These are phyloP conservation scores for Solanum virginianum DNA, from an alignment of 257 asterid species.

Conservation along the genomic window DNA sequence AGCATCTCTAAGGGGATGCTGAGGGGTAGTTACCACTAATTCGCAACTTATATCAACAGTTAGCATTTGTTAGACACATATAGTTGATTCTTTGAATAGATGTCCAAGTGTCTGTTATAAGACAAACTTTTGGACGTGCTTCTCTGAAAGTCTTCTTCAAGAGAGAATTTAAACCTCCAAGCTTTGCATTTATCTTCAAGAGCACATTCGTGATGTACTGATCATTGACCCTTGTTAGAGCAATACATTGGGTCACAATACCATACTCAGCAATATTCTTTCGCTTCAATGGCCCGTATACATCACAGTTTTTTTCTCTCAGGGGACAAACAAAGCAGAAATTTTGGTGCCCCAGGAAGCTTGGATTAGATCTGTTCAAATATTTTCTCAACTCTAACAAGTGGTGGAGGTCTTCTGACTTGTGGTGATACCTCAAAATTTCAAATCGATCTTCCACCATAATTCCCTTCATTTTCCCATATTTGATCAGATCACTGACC, in stretches of 20 bases:
- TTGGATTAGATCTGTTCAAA: conserved; percentile 46
- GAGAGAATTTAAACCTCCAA: too few species aligned
- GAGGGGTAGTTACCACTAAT: conserved; percentile 81
- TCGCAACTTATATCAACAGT: conserved; percentile 87
- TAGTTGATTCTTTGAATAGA: too few species aligned
- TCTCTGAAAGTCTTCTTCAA: too few species aligned
- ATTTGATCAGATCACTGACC: conserved; percentile 46
- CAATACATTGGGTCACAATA: conserved; percentile 76
- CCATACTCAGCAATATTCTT: conserved; percentile 69
- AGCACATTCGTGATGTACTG: conserved; percentile 73
- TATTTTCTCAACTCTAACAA: conserved; percentile 77
- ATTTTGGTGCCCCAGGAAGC: conserved; percentile 66
- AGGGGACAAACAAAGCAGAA: conserved; percentile 69
- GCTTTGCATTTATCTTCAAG: conserved; percentile 81
- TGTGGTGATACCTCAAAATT: conserved; percentile 61
- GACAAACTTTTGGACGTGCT: too few species aligned
- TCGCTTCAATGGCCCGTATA: conserved; percentile 90
- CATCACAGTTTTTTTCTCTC: conserved; percentile 70
- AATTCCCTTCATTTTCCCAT: conserved; percentile 68
- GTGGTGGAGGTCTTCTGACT: conserved; percentile 53
- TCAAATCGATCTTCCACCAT: conserved; percentile 54
- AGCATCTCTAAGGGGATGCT: conserved; percentile 71
- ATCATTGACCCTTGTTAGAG: conserved; percentile 59
- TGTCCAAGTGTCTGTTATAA: too few species aligned
- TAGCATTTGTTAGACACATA: too few species aligned